Conservation (phyloP, 306 rosid species). For the Erythrophleum fordii region DNA sequence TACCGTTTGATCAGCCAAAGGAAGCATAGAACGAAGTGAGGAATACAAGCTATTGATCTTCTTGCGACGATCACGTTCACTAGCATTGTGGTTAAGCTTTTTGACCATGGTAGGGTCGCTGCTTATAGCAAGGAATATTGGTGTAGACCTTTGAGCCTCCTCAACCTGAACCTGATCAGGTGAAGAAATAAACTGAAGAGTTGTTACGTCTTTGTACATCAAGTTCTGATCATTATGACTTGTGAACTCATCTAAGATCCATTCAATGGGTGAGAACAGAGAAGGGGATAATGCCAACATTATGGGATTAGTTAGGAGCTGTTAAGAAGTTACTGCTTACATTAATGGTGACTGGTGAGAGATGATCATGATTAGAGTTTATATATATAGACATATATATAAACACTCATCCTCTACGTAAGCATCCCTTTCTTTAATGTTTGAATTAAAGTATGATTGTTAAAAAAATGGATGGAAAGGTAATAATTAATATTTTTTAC, state of each 20-base stretch:
- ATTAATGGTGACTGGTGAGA: not conserved
- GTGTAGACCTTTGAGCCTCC: slow-evolving; percentile 2
- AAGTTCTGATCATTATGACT: slow-evolving; percentile 13
- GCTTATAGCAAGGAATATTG: not conserved
- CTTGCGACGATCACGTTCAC: slow-evolving; percentile 88
- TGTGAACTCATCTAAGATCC: slow-evolving; percentile 42
- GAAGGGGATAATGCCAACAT: slow-evolving; percentile 48
- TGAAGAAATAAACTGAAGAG: slow-evolving; percentile 5
- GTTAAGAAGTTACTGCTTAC: slow-evolving; percentile 6
- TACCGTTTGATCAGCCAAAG: slow-evolving; percentile 62
- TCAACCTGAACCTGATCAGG: slow-evolving; percentile 14
- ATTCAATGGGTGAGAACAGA: slow-evolving; percentile 37
- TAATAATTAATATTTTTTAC: not conserved
- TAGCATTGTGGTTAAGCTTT: slow-evolving; percentile 85
- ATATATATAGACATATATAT: slow-evolving; percentile 11
- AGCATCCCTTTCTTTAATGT: slow-evolving; percentile 17
- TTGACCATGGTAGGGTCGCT: slow-evolving; percentile 35
- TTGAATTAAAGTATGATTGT: not conserved
- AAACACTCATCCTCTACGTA: slow-evolving; percentile 13
- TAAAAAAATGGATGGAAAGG: not conserved
- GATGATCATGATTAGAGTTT: slow-evolving; percentile 3
- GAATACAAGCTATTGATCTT: slow-evolving; percentile 70
- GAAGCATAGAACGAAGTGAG: slow-evolving; percentile 78
- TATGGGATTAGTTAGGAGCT: slow-evolving; percentile 3
- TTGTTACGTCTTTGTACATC: not conserved